Percentiles rank a stretch among this genome's conserved stretches.
phyloP scores from a whole-genome alignment of 306 rosid genomes.

The Macrotyloma uniflorum region DNA sequence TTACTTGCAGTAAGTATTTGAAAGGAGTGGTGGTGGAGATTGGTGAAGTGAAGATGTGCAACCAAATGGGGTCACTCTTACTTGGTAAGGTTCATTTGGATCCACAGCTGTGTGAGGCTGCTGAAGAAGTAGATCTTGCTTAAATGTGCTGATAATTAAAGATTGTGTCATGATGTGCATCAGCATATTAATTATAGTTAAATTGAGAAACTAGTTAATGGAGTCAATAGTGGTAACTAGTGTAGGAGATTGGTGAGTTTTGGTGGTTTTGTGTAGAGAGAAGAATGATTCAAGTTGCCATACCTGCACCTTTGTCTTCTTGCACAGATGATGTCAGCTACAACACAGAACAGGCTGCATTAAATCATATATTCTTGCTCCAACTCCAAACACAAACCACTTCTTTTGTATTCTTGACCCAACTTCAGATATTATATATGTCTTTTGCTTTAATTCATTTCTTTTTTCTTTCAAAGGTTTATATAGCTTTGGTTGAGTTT shows the following conservation, averaged over 20 bases:
- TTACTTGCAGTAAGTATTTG: conserved; percentile 66
- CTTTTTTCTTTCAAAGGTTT: neutral
- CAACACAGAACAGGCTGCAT: neutral
- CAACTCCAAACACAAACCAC: neutral
- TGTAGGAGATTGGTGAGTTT: neutral
- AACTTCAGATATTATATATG: neutral
- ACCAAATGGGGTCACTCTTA: conserved; percentile 68
- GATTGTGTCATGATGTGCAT: conserved; percentile 55
- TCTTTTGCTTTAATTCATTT: neutral
- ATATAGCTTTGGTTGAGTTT: too few relatives aligned
- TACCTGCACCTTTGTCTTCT: conserved; percentile 10
- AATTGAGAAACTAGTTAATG: neutral
- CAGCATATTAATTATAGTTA: conserved; percentile 49
- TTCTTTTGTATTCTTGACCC: neutral
- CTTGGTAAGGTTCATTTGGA: conserved; percentile 76
- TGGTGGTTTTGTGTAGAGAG: neutral
- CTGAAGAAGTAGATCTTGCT: conserved; percentile 63
- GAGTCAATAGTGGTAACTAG: conserved; percentile 36
- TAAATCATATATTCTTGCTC: neutral
- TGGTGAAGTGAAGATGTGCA: conserved; percentile 58
- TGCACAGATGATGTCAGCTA: neutral
- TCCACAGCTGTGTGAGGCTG: neutral
- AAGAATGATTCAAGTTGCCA: neutral
- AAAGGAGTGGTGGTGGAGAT: conserved; percentile 61
- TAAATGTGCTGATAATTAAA: conserved; percentile 45